These are phyloP conservation scores for Rhamnella rubrinervis DNA, from an alignment of 331 rosid species.

Conservation along the genomic window DNA sequence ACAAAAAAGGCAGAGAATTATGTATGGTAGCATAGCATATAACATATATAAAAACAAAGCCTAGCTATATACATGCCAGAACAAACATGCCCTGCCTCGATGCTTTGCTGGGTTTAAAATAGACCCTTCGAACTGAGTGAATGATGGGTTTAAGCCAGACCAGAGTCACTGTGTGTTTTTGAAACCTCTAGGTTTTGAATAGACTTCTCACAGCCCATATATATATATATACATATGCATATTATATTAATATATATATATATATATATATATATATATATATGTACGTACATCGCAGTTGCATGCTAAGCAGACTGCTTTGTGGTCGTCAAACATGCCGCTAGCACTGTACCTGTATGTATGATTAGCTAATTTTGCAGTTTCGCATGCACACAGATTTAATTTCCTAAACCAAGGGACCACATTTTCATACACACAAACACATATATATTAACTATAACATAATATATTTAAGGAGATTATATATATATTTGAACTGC, in stretches of 20 bases:
- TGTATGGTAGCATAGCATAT: neutral
- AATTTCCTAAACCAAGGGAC: no score
- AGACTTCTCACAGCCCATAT: conserved; percentile 33
- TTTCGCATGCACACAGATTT: no score
- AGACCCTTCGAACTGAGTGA: conserved; percentile 44
- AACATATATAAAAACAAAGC: conserved; percentile 28
- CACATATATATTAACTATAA: no score
- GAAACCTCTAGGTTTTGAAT: conserved; percentile 26
- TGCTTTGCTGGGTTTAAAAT: conserved; percentile 43
- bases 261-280: neutral
- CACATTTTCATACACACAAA: no score
- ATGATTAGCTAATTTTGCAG: no score
- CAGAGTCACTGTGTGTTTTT: conserved; percentile 25
- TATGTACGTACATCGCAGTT: no score
- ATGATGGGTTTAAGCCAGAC: conserved; percentile 12
- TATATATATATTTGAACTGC: no score
- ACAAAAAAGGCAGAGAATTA: conserved; percentile 30
- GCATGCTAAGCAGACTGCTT: neutral
- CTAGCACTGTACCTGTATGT: no score
- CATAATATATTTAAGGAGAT: no score
- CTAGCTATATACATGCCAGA: conserved; percentile 16
- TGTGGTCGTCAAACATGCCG: no score
- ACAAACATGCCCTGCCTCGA: conserved; percentile 38
- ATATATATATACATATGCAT: neutral
- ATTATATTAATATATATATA: no score